Evolutionary conservation across 352 stramenopile species (phyloP), one percentile per base, ranked within the genome.

Genomic region (Phytophthora gonapodyides): DNA sequence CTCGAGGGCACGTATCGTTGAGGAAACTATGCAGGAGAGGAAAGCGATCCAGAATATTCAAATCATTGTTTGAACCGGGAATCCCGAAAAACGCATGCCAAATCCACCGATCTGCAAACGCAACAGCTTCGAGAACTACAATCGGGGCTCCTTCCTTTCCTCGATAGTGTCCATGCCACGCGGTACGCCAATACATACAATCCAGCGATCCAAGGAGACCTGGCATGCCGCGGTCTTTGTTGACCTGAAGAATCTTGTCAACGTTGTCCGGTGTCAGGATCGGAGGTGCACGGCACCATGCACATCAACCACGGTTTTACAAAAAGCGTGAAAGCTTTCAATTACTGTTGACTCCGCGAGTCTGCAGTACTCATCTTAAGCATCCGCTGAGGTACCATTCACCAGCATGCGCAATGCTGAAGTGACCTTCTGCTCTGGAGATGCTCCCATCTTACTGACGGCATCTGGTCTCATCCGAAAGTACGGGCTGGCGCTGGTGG

Each of bases 61-160:
- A 50, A 38, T 50, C 27, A 12, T 50, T 50, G 24, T 38, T 50
- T 7, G 44, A 50, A 13, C 27, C 44, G 11, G 13, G 44, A 27
- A 50, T 38, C 13, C 15, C 24, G 27, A 50, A 30, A 50, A 37
- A 21, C n/a, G 24, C 24, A 30, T 38, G 24, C 27, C 27, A 50
- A 24, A 50, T 38, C 44, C 44, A 50, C 12, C 44, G 44, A 9
- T 50, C 24, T n/a, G 44, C 27, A 6, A 5, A 38, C 5, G 27
- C 44, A 24, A 50, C 16, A 35, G 27, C 44, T 9, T 50, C 44
- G 1, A 38, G 24, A 10, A 50, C 15, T 27, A 27, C 27, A 7
- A 30, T 50, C 5, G 43, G 43, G 24, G 27, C 11, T 36, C 44
- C 44, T 50, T 50, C 44, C 24, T 50, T 50, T 4, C 44, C 44